Conservation (phyloP, 177 flowering plant genomes). For the Vitis hybrid region DNA sequence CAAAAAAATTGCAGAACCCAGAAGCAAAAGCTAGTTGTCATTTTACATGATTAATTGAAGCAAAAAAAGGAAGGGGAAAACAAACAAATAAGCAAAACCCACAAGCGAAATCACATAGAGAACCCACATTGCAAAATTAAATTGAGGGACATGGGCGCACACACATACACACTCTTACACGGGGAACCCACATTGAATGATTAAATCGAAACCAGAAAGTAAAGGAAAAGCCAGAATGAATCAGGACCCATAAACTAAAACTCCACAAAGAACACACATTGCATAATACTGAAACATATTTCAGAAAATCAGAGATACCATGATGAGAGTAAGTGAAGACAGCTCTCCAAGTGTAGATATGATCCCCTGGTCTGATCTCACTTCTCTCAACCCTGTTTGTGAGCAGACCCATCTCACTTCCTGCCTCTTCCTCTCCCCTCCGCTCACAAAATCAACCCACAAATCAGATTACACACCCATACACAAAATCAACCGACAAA, state of each 20-base stretch:
- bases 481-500: not conserved
- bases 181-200: constrained; percentile 12
- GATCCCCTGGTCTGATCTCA: constrained; percentile 85
- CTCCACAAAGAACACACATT: too few relatives aligned
- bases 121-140: constrained; percentile 8
- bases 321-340: constrained; percentile 92
- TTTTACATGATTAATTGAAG: not conserved
- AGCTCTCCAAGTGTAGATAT: constrained; percentile 93
- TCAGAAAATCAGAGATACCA: constrained; percentile 37
- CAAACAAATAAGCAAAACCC: not conserved
- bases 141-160: too few relatives aligned
- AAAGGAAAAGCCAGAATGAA: not conserved
- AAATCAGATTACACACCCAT: not conserved
- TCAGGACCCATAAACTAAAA: too few relatives aligned
- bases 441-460: too few relatives aligned
- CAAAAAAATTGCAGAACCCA: not conserved
- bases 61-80: not conserved
- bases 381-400: constrained; percentile 68
- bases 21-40: not conserved
- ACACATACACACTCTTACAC: not conserved
- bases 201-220: not conserved
- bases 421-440: constrained; percentile 13
- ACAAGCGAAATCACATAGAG: not conserved
- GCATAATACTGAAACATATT: too few relatives aligned
- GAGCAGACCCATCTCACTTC: constrained; percentile 67